A percentile compares a stretch with the other conserved stretches of the same genome.
Conservation (phyloP, 257 asterid genomes). For the Verbena officinalis region DNA sequence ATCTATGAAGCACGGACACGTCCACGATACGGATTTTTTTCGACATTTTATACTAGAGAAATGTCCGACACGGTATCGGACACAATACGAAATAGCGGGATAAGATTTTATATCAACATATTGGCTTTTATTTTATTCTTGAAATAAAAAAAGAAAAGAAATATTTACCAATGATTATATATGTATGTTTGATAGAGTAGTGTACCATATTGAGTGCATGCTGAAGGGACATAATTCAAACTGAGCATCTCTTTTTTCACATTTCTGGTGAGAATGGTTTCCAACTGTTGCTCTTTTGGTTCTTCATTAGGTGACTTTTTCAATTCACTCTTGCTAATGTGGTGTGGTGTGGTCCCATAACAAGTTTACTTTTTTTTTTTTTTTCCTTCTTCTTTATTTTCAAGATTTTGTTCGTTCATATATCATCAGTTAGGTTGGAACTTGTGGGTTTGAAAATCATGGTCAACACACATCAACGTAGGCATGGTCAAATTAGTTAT, state of each 20-base stretch:
- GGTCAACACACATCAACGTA: constrained; percentile 32
- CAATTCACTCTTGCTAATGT: constrained; percentile 43
- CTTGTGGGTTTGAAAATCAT: constrained; percentile 25
- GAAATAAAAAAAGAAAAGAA: too few relatives aligned
- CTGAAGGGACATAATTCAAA: constrained; percentile 61
- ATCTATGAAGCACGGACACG: too few relatives aligned
- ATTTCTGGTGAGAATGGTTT: constrained; percentile 35
- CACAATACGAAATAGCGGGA: too few relatives aligned
- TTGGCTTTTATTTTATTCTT: too few relatives aligned
- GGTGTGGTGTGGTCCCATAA: constrained; percentile 51
- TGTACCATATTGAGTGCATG: constrained; percentile 31
- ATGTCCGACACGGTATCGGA: too few relatives aligned
- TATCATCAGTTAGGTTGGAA: constrained; percentile 27
- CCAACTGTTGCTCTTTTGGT: constrained; percentile 45
- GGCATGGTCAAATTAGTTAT: constrained; percentile 26
- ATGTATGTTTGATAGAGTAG: not conserved
- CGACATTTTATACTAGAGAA: too few relatives aligned
- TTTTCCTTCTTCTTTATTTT: too few relatives aligned
- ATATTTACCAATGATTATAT: not conserved
- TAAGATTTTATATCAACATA: too few relatives aligned
- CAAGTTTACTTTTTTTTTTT: constrained; percentile 7
- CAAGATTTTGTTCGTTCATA: constrained; percentile 24
- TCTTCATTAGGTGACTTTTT: constrained; percentile 43
- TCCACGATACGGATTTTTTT: too few relatives aligned
- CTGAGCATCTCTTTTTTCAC: constrained; percentile 31